These are phyloP conservation scores for Microcera coccophila DNA, from an alignment of 2,329 filamentous ascomycete species.

Conservation along the genomic window DNA sequence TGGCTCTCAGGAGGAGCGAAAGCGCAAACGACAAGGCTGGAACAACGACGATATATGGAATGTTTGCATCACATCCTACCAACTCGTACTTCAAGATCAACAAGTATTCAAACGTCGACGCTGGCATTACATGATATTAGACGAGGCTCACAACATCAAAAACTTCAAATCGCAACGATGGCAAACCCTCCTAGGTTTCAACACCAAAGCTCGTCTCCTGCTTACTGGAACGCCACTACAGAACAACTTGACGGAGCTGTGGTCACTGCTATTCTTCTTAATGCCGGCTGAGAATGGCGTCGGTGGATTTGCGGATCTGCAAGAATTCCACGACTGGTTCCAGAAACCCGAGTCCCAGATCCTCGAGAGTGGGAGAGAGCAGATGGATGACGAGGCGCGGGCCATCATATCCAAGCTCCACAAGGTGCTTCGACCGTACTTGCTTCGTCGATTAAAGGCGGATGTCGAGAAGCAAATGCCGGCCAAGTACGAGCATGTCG, in stretches of 20 bases:
- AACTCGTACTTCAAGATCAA: slow-evolving; percentile 90
- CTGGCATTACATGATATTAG: slow-evolving; percentile 98
- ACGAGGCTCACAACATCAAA: slow-evolving; percentile 99
- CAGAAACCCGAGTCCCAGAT: slow-evolving; percentile 94
- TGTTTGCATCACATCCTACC: slow-evolving; percentile 96
- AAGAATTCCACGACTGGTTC: slow-evolving; percentile 95
- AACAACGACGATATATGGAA: slow-evolving; percentile 92
- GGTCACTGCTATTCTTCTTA: slow-evolving; percentile 94
- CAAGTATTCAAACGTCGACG: slow-evolving; percentile 86
- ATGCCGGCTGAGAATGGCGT: slow-evolving; percentile 87
- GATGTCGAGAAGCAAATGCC: slow-evolving; percentile 99
- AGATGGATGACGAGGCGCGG: slow-evolving; percentile 90
- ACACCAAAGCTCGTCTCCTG: slow-evolving; percentile 80
- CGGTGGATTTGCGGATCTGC: slow-evolving; percentile 88
- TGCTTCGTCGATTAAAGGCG: slow-evolving; percentile 85
- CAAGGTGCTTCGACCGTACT: slow-evolving; percentile 86
- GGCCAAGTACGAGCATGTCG: slow-evolving; percentile 93
- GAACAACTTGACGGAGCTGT: slow-evolving; percentile 93
- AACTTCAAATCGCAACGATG: slow-evolving; percentile 98
- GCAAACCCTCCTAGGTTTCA: slow-evolving; percentile 92
- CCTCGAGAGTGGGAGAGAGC: slow-evolving; percentile 86
- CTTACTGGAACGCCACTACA: slow-evolving; percentile 93
- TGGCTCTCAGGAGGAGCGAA: slow-evolving; percentile 86
- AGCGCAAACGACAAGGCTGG: slow-evolving; percentile 88
- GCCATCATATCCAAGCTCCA: slow-evolving; percentile 91